Evolutionary conservation across 164 flowering plant species (phyloP).

Genomic region (Berberis vulgaris): DNA sequence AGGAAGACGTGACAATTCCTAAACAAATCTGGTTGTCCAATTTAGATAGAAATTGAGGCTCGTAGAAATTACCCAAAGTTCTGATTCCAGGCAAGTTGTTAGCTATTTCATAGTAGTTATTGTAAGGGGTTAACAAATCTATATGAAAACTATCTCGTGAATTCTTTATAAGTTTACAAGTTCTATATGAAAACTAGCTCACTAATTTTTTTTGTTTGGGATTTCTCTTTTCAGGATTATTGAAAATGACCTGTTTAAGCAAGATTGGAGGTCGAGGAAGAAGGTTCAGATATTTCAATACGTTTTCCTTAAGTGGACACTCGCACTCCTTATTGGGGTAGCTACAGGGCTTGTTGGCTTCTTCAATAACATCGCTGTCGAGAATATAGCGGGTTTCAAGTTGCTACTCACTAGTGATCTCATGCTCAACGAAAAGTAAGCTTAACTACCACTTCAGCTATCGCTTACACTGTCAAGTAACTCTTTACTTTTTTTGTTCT

Average conservation of each 20-base stretch:
- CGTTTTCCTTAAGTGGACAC: constrained; percentile 76
- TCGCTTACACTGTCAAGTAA: not conserved
- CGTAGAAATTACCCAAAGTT: no score
- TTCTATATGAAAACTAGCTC: not conserved
- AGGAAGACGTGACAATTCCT: no score
- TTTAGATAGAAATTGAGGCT: no score
- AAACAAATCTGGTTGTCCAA: no score
- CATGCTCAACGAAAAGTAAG: constrained; percentile 65
- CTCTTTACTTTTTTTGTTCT: not conserved
- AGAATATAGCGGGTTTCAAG: constrained; percentile 85
- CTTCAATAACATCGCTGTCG: constrained; percentile 78
- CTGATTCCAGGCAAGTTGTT: no score
- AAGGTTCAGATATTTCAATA: constrained; percentile 74
- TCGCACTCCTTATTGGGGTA: constrained; percentile 71
- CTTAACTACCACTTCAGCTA: constrained; percentile 1
- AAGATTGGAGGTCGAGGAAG: constrained; percentile 84
- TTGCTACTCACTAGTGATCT: constrained; percentile 52
- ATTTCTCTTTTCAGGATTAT: constrained; percentile 42
- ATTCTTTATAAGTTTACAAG: not conserved
- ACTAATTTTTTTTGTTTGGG: not conserved
- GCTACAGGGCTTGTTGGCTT: constrained; percentile 63
- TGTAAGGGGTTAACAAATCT: no score
- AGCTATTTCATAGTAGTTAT: no score
- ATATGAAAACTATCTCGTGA: no score
- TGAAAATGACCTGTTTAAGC: constrained; percentile 87